Evolutionary conservation across 2,329 filamentous ascomycete species (phyloP), one percentile per base, ranked within the genome.

Genomic region (Aspergillus sp.): DNA sequence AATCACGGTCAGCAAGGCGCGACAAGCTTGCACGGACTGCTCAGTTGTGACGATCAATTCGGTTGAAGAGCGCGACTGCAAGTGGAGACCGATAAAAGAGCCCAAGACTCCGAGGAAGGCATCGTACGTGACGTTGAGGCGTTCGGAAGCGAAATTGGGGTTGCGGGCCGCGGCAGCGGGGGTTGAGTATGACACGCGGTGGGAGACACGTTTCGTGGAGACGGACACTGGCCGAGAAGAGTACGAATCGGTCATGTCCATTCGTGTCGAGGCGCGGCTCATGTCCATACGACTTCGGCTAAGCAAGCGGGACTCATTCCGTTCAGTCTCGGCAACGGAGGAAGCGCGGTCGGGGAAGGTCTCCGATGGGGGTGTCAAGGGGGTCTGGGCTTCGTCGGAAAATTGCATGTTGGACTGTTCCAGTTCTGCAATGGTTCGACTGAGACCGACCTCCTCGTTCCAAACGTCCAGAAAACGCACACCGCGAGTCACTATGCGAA

Each of bases 41-140:
- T 87, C 84, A 42, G 94, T 91, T 10, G 87, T 89, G 7, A 83
- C 71, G 30, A 89, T 81, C 42, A 97, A 76, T 63, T 95, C 89
- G 1, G 85, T 81, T 6, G 88, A 85, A 5, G 89, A 93, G 52
- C 93, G 85, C n/a, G 90, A 93, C 64, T 96, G 89, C 50, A 96
- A 75, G 66, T 96, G 88, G 47, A 96, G 77, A 10, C 93, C 93
- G 63, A 97, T 91, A 64, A 97, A 95, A 4, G 88, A 94, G 43
- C 88, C 91, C 44, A 98, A 80, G 61, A 90, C 86, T 5, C 90
- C 93, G 45, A 98, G 73, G 60, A 97, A 95, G 5, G 80, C 81
- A 69, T 97, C 90, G 69, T 96, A 89, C 43, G 83, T 86, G 43
- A 79, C 75, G 58, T 82, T 85, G 42, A 97, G 78, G 56, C 83